Evolutionary conservation across 139 green algal genomes (phyloP).

Genomic region (Protoeuglena noctilucae): DNA sequence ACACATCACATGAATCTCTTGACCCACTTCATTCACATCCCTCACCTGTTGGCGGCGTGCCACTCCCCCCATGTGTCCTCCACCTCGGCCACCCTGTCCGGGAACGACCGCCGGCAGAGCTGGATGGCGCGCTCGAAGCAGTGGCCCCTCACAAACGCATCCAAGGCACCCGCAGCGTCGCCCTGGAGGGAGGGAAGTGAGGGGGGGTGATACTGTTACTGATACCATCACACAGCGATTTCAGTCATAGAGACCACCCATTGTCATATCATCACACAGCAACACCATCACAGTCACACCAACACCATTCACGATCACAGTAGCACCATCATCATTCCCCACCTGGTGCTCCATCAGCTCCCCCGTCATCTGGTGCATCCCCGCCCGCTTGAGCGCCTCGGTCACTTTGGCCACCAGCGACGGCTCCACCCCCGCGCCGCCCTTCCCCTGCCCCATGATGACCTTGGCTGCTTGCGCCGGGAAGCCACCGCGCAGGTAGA

Average conservation of each 20-base stretch:
- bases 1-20: too few relatives aligned
- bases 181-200: too few relatives aligned
- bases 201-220: too few relatives aligned
- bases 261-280: too few relatives aligned
- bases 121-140: constrained; percentile 20
- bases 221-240: too few relatives aligned
- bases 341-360: too few relatives aligned
- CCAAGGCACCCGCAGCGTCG: too few relatives aligned
- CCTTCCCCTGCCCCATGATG: not conserved
- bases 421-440: constrained; percentile 18
- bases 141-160: constrained; percentile 13
- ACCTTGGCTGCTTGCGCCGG: constrained; percentile 48
- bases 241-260: too few relatives aligned
- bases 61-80: constrained; percentile 75
- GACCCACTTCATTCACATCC: too few relatives aligned
- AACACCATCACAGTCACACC: too few relatives aligned
- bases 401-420: constrained; percentile 41
- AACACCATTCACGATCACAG: too few relatives aligned
- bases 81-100: constrained; percentile 32
- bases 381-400: constrained; percentile 27
- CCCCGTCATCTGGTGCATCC: constrained; percentile 41
- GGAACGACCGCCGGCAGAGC: constrained; percentile 16
- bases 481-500: constrained; percentile 59
- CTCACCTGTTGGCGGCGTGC: constrained; percentile 40
- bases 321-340: too few relatives aligned